These are phyloP conservation scores for Alternaria longipes DNA, from an alignment of 2,329 filamentous ascomycete genomes.

Conservation along the genomic window DNA sequence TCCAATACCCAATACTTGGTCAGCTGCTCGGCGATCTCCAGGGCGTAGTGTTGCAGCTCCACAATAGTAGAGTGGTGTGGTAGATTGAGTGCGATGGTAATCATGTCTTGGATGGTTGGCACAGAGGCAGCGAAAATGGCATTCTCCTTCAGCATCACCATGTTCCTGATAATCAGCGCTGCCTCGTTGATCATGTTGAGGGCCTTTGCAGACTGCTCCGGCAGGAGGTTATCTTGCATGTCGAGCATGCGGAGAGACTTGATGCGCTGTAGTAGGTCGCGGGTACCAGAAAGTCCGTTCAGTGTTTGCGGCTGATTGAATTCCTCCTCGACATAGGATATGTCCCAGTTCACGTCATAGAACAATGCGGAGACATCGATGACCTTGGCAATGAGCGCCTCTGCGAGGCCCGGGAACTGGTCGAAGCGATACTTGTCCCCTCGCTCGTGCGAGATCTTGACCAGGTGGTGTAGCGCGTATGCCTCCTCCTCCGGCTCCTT, in stretches of 20 bases:
- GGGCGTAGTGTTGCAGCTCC: slow-evolving; percentile 88
- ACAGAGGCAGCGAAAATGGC: slow-evolving; percentile 81
- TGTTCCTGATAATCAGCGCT: slow-evolving; percentile 87
- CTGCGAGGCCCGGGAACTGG: slow-evolving; percentile 86
- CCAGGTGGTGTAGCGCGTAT: slow-evolving; percentile 91
- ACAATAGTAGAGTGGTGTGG: slow-evolving; percentile 75
- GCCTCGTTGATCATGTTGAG: slow-evolving; percentile 86
- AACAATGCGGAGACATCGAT: slow-evolving; percentile 81
- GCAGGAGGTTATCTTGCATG: slow-evolving; percentile 74
- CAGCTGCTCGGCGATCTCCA: slow-evolving; percentile 91
- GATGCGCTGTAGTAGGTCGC: slow-evolving; percentile 77
- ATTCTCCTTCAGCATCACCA: slow-evolving; percentile 93
- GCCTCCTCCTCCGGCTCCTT: slow-evolving; percentile 81
- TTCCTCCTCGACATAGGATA: slow-evolving; percentile 72
- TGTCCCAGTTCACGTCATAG: slow-evolving; percentile 82
- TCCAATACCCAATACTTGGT: slow-evolving; percentile 81
- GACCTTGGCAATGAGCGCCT: slow-evolving; percentile 85
- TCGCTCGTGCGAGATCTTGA: slow-evolving; percentile 93
- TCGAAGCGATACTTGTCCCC: slow-evolving; percentile 97
- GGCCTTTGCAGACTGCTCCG: slow-evolving; percentile 73
- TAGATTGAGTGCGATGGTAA: slow-evolving; percentile 83
- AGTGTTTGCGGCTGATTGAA: slow-evolving; percentile 59
- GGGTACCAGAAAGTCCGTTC: slow-evolving; percentile 73
- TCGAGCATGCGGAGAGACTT: slow-evolving; percentile 65
- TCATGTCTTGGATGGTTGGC: slow-evolving; percentile 77